phyloP scores from a whole-genome alignment of 2,329 filamentous ascomycete species.

The Aureobasidium zeae region DNA sequence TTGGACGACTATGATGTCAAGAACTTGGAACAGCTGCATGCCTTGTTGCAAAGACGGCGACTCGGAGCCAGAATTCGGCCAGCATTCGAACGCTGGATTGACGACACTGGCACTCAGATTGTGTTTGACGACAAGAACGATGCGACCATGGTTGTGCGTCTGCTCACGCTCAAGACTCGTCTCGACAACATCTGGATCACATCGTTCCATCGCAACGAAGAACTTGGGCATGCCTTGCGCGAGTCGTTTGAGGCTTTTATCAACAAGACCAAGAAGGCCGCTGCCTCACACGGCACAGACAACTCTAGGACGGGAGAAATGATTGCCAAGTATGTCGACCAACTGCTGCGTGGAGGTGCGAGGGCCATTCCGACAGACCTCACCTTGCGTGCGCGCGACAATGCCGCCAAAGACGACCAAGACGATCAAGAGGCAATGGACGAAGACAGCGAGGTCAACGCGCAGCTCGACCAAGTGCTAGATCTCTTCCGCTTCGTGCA shows the following conservation, averaged over 20 bases:
- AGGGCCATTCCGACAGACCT: constrained; percentile 69
- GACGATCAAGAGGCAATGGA: constrained; percentile 58
- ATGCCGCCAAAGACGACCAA: constrained; percentile 52
- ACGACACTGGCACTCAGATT: constrained; percentile 62
- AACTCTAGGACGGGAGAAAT: constrained; percentile 96
- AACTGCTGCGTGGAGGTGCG: constrained; percentile 74
- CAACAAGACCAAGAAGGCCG: constrained; percentile 70
- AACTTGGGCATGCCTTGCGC: constrained; percentile 66
- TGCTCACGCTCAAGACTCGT: constrained; percentile 71
- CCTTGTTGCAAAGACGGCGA: constrained; percentile 61
- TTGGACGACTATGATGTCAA: constrained; percentile 60
- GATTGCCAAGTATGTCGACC: constrained; percentile 95
- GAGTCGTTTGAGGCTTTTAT: constrained; percentile 86
- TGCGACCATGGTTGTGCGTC: constrained; percentile 74
- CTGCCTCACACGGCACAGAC: constrained; percentile 64
- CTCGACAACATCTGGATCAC: constrained; percentile 68
- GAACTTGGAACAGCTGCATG: constrained; percentile 68
- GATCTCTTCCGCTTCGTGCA: constrained; percentile 96
- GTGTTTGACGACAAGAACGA: constrained; percentile 70
- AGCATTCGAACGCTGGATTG: constrained; percentile 73
- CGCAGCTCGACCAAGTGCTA: constrained; percentile 82
- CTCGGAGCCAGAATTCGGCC: constrained; percentile 60
- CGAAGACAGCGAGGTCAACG: constrained; percentile 84
- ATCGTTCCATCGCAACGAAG: constrained; percentile 68
- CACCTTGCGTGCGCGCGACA: constrained; percentile 43